A percentile compares a stretch with the other conserved stretches of the same genome.
These are phyloP conservation scores for Stagonosporopsis tanaceti DNA, from an alignment of 2,329 filamentous ascomycete genomes.

Conservation along the genomic window DNA sequence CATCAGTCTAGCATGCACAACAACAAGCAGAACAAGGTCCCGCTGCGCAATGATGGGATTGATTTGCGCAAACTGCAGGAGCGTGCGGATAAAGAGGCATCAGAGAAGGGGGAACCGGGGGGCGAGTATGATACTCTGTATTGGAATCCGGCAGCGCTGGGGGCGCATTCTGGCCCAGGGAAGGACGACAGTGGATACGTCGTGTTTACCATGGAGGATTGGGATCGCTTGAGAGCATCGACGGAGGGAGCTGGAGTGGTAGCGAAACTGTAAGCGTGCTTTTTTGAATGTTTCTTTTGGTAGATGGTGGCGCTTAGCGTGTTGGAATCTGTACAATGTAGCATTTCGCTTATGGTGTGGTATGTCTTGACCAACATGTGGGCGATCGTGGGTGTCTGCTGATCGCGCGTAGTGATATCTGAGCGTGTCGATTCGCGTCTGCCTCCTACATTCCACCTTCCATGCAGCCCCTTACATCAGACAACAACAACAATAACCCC, in stretches of 20 bases:
- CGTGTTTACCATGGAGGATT: slow-evolving; percentile 66
- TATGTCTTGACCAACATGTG: neutral
- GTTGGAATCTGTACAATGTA: neutral
- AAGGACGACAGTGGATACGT: slow-evolving; percentile 61
- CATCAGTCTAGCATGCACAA: slow-evolving; percentile 72
- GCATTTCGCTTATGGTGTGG: neutral
- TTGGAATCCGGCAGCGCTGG: slow-evolving; percentile 56
- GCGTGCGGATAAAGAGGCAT: slow-evolving; percentile 43
- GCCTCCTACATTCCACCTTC: neutral
- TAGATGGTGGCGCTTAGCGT: slow-evolving; percentile 1
- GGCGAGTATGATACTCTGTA: slow-evolving; percentile 56
- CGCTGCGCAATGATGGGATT: slow-evolving; percentile 71
- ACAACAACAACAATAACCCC: too few relatives aligned
- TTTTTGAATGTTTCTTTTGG: neutral
- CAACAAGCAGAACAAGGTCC: slow-evolving; percentile 82
- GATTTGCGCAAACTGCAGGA: slow-evolving; percentile 61
- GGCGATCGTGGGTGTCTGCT: neutral
- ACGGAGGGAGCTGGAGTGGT: slow-evolving; percentile 13
- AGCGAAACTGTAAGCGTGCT: slow-evolving; percentile 29
- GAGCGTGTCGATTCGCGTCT: neutral
- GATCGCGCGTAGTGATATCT: neutral
- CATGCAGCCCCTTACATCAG: too few relatives aligned
- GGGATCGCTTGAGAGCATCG: slow-evolving; percentile 60
- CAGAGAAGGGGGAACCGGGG: slow-evolving; percentile 46
- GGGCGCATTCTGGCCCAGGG: slow-evolving; percentile 39